These are phyloP conservation scores for Hymenoscyphus occultus DNA, from an alignment of 2,329 filamentous ascomycete genomes.

Conservation along the genomic window DNA sequence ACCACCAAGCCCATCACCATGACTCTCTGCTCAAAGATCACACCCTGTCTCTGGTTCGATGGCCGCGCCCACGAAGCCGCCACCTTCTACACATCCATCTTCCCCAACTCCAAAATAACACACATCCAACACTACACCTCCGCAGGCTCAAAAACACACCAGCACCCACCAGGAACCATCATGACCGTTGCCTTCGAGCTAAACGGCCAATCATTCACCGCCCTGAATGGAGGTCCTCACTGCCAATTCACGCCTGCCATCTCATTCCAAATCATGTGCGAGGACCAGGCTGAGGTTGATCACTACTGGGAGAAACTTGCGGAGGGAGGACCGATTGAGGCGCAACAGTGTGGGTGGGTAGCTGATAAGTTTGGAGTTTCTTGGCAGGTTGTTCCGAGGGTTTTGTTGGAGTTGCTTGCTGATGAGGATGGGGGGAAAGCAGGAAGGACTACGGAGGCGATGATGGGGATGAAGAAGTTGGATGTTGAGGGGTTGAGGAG, in stretches of 20 bases:
- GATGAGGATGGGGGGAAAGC: conserved; percentile 36
- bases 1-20: neutral
- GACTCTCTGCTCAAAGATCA: conserved; percentile 1
- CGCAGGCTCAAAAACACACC: conserved; percentile 18
- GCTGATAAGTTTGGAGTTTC: conserved; percentile 45
- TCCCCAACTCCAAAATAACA: conserved; percentile 40
- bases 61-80: conserved; percentile 43
- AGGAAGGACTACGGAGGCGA: conserved; percentile 35
- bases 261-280: conserved; percentile 45
- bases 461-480: conserved; percentile 46
- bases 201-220: conserved; percentile 39
- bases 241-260: conserved; percentile 43
- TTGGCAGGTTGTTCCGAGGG: conserved; percentile 47
- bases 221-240: conserved; percentile 44
- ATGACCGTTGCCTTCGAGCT: neutral
- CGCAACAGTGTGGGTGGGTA: conserved; percentile 45
- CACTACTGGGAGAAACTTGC: conserved; percentile 45
- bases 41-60: conserved; percentile 42
- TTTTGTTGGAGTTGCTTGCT: conserved; percentile 37
- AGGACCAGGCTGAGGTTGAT: conserved; percentile 46
- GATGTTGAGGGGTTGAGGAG: conserved; percentile 41
- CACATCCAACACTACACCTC: conserved; percentile 33
- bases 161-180: neutral
- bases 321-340: conserved; percentile 40
- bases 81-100: conserved; percentile 42